Conservation (phyloP, 164 flowering plant genomes). For the Litsea cubeba region DNA sequence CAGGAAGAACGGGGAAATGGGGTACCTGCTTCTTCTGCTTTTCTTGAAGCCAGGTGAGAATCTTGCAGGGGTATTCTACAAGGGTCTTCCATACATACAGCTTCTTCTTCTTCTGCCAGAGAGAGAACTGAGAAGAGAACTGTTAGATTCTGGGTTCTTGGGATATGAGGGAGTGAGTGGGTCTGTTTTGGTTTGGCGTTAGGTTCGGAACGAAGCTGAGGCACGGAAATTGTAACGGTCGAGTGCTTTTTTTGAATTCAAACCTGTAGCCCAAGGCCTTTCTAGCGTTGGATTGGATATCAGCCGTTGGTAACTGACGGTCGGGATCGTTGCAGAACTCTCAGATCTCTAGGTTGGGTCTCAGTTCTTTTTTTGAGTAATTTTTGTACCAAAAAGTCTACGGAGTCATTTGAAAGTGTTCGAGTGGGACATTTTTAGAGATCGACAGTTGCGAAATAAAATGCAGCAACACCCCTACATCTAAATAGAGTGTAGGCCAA, state of each 20-base stretch:
- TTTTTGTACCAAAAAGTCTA: no score
- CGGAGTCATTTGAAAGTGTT: no score
- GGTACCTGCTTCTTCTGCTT: conserved; percentile 81
- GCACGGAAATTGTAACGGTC: conserved; percentile 42
- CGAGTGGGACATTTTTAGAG: no score
- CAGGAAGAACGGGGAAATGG: background rate
- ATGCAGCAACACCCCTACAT: no score
- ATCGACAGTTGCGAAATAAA: no score
- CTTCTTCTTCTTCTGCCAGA: background rate
- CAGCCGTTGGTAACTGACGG: background rate
- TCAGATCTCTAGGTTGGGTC: background rate
- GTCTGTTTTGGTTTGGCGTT: background rate
- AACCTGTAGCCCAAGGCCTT: conserved; percentile 31
- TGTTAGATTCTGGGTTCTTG: background rate
- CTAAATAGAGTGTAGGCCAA: no score
- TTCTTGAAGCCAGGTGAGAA: conserved; percentile 70
- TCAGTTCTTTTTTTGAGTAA: background rate
- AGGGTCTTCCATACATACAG: conserved; percentile 38
- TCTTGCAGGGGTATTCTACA: conserved; percentile 37
- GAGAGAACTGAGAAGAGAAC: background rate
- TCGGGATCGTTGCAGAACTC: background rate
- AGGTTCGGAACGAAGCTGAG: conserved; percentile 26
- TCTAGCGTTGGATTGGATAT: background rate
- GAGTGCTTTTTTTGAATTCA: conserved; percentile 37
- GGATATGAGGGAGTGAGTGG: background rate